These are phyloP conservation scores for Nemania bipapillata DNA, from an alignment of 2,329 filamentous ascomycete species.

Conservation along the genomic window DNA sequence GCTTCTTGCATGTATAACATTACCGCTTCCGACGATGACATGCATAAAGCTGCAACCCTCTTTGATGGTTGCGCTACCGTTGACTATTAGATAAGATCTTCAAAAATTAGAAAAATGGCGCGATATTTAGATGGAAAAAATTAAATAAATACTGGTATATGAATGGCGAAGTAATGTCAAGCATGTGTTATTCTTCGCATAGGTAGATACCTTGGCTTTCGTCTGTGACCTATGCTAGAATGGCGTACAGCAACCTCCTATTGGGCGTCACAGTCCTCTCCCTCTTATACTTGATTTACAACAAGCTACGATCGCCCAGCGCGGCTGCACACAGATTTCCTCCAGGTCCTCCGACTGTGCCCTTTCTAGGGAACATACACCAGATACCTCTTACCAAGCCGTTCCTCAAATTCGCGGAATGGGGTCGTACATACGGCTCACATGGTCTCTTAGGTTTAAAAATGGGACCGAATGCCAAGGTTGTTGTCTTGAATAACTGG, in stretches of 20 bases:
- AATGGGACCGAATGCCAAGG: slow-evolving; percentile 33
- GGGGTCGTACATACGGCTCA: slow-evolving; percentile 34
- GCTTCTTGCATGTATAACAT: too few relatives aligned
- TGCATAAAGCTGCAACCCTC: neutral
- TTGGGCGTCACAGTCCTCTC: neutral
- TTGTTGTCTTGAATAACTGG: slow-evolving; percentile 39
- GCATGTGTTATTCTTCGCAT: neutral
- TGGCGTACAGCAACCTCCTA: neutral
- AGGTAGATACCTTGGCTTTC: neutral
- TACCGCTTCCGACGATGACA: neutral
- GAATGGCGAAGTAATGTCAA: neutral
- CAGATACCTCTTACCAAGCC: slow-evolving; percentile 28
- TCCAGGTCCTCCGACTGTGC: neutral
- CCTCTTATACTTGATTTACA: neutral
- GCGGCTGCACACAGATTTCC: neutral
- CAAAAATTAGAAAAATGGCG: neutral
- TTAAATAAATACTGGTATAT: neutral
- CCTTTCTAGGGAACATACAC: slow-evolving; percentile 12
- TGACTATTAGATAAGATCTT: neutral
- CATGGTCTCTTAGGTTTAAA: slow-evolving; percentile 37
- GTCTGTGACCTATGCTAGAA: neutral
- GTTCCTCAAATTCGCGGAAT: slow-evolving; percentile 37
- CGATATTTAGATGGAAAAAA: neutral
- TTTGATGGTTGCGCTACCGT: neutral
- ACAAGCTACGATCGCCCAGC: neutral